phyloP scores from a whole-genome alignment of 345 rosid species.

The Arabis alpina region DNA sequence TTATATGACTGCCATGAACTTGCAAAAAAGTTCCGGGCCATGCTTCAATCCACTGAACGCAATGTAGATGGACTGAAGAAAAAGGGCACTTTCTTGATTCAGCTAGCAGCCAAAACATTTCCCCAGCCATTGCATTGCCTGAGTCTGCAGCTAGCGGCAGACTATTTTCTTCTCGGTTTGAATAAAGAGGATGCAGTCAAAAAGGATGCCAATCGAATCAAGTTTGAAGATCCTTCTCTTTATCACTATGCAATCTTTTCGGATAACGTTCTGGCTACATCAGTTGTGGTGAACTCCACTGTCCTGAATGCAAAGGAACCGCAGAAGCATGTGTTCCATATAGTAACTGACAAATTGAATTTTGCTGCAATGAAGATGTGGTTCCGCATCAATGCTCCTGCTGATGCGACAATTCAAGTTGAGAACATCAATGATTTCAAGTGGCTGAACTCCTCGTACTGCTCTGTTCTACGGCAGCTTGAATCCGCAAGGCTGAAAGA shows the following conservation, averaged over 20 bases:
- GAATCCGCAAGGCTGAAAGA: conserved; percentile 86
- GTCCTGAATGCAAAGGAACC: conserved; percentile 69
- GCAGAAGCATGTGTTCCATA: conserved; percentile 87
- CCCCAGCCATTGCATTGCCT: conserved; percentile 92
- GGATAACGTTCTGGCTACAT: conserved; percentile 91
- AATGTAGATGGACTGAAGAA: conserved; percentile 66
- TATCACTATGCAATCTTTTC: conserved; percentile 96
- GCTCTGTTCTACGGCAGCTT: conserved; percentile 82
- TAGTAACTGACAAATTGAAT: conserved; percentile 89
- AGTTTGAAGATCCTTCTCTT: conserved; percentile 75
- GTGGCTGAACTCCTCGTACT: conserved; percentile 87
- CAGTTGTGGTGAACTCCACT: conserved; percentile 95
- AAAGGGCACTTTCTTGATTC: conserved; percentile 89
- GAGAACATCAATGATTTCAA: conserved; percentile 77
- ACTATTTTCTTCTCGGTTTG: conserved; percentile 62
- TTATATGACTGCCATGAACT: conserved; percentile 76
- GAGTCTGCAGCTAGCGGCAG: conserved; percentile 81
- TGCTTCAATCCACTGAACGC: conserved; percentile 81
- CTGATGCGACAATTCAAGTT: conserved; percentile 61
- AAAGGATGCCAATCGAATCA: conserved; percentile 47
- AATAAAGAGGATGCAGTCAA: conserved; percentile 46
- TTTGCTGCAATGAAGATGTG: conserved; percentile 85
- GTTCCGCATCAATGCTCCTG: conserved; percentile 65
- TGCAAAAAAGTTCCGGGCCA: conserved; percentile 77
- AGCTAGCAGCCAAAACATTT: conserved; percentile 94